Percentiles rank a stretch among this genome's conserved stretches.
These are phyloP conservation scores for Pneumocystis wakefieldiae DNA, from an alignment of 1,139 yeast species.

Conservation along the genomic window DNA sequence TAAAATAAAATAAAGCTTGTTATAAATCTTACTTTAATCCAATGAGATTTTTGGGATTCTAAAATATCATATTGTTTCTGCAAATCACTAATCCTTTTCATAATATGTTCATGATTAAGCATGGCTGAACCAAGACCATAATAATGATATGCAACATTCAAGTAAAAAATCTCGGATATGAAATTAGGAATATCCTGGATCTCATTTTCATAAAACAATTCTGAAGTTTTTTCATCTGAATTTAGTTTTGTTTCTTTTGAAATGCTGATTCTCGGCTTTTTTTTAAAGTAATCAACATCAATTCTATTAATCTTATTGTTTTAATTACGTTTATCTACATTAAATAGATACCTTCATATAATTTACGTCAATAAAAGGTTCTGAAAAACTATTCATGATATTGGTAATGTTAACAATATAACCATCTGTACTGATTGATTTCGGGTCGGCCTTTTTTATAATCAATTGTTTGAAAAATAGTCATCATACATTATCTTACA, in stretches of 20 bases:
- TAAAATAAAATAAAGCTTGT: not conserved
- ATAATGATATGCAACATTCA: constrained; percentile 64
- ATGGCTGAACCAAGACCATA: constrained; percentile 78
- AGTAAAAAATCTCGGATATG: constrained; percentile 72
- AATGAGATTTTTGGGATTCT: constrained; percentile 18
- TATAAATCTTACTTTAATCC: not conserved
- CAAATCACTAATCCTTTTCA: constrained; percentile 37
- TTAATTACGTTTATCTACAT: constrained; percentile 8
- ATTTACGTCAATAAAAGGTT: constrained; percentile 67
- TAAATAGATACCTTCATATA: constrained; percentile 20
- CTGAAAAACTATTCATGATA: constrained; percentile 53
- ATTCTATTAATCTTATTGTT: constrained; percentile 55
- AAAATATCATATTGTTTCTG: constrained; percentile 37
- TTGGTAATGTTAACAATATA: constrained; percentile 64
- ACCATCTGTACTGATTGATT: constrained; percentile 59
- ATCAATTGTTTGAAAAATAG: not conserved
- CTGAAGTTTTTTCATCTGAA: constrained; percentile 57
- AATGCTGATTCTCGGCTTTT: constrained; percentile 37
- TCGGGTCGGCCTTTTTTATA: constrained; percentile 35
- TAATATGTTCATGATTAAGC: constrained; percentile 41
- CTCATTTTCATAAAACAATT: constrained; percentile 33
- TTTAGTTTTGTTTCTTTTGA: constrained; percentile 71
- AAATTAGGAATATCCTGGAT: constrained; percentile 42
- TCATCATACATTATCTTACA: constrained; percentile 5
- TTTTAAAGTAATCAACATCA: constrained; percentile 48